Base-by-base conservation (phyloP, 352 stramenopile genomes). In the Saprolegnia parasitica region DNA sequence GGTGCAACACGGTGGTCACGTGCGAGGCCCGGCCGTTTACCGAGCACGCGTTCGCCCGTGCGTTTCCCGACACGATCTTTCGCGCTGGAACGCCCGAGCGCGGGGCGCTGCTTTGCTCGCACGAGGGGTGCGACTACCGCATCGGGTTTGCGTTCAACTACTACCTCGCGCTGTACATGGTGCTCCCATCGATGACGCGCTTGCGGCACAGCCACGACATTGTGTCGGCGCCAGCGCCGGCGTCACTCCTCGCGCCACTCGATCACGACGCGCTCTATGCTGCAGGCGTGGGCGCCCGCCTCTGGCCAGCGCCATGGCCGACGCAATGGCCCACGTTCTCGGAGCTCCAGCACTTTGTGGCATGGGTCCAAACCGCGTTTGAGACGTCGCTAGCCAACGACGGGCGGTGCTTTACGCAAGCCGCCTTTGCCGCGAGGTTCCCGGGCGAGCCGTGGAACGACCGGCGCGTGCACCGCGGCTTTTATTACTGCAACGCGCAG, bases 131-230 rank as follows among this genome's bases (percentile, higher is more conserved):
- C 35, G 11, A 15, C 24, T 60, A 60, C 20, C 52, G 52, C 52
- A 60, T 60, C 20, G 11, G 13, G 1, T 60, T 60, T 60, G 52
- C 52, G 3, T 60, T 13, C 35, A 60, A 60, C 35, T 60, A 60
- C 35, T 9, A 60, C 35, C 13, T 60, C 11, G 20, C 11, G 11
- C n/a, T 42, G 3, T 60, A 60, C 35, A 60, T 11, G 52, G 20
- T 60, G 11, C 52, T 11, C 24, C 13, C 11, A 2, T 21, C 11
- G 11, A 11, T 9, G 24, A 60, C 52, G 13, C 52, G 52, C 11
- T 24, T 60, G 13, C 24, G 11, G 3, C 52, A 60, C 35, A 11
- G 52, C 35, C 52, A 60, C 35, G 52, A 60, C 35, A 60, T 60
- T 24, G 35, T 40, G 24, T 16, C 52, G 3, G 52, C 52, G 35